Conservation (phyloP, 1,284 basidiomycete species). For the Trichosporon sp. region DNA sequence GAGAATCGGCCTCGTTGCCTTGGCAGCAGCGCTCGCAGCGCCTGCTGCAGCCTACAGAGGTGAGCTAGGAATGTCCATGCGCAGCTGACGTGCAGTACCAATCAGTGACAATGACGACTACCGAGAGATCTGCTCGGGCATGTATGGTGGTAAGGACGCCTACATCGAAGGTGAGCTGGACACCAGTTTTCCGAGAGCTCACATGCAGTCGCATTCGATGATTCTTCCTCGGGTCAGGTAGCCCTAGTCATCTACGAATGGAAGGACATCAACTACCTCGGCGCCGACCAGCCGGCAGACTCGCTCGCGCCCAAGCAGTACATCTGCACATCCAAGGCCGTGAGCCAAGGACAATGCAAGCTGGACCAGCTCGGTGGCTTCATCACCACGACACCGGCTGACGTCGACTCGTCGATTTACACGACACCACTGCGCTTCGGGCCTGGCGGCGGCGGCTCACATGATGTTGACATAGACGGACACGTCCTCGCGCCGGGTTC, state of each 20-base stretch:
- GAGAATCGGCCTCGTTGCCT: conserved; percentile 1
- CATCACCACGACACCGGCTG: conserved; percentile 65
- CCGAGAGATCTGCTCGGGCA: conserved; percentile 86
- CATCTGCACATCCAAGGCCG: conserved; percentile 56
- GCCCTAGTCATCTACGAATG: conserved; percentile 96
- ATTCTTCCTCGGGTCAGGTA: conserved; percentile 72
- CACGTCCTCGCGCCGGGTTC: background rate
- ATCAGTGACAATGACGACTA: conserved; percentile 56
- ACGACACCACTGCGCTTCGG: conserved; percentile 45
- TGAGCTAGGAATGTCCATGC: background rate
- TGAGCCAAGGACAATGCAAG: conserved; percentile 65
- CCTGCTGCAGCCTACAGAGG: conserved; percentile 12
- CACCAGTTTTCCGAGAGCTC: background rate
- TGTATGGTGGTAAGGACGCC: conserved; percentile 76
- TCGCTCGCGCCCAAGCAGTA: conserved; percentile 57
- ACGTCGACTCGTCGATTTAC: conserved; percentile 57
- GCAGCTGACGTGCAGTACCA: conserved; percentile 27
- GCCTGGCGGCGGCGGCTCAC: conserved; percentile 1
- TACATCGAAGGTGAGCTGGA: conserved; percentile 70
- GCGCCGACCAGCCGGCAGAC: conserved; percentile 50
- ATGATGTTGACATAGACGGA: background rate
- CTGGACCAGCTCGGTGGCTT: conserved; percentile 68
- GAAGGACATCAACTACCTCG: conserved; percentile 76
- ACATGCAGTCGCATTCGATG: conserved; percentile 69
- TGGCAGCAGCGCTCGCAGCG: conserved; percentile 5